Conservation (phyloP, 2,329 filamentous ascomycete species). For the Venturia carpophila region DNA sequence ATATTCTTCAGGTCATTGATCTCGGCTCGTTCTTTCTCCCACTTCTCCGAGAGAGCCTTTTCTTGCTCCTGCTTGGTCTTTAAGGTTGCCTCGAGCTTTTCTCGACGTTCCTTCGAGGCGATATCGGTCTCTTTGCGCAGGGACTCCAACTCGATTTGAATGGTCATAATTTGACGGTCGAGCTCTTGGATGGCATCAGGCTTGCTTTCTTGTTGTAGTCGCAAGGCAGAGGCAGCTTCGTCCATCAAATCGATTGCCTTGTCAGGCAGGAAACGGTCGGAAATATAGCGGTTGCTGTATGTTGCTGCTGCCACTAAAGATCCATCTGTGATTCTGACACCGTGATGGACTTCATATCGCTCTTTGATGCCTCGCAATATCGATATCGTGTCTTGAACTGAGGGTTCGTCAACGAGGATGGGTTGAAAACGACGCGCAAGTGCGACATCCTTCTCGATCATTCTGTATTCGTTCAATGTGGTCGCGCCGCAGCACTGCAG, state of each 20-base stretch:
- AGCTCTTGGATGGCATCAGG: slow-evolving; percentile 88
- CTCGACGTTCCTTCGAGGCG: slow-evolving; percentile 75
- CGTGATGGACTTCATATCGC: slow-evolving; percentile 94
- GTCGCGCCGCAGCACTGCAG: slow-evolving; percentile 94
- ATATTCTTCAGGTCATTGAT: slow-evolving; percentile 80
- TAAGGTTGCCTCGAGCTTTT: slow-evolving; percentile 73
- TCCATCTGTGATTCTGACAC: slow-evolving; percentile 87
- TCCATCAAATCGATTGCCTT: slow-evolving; percentile 97
- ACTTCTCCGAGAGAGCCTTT: slow-evolving; percentile 65
- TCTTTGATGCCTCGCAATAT: slow-evolving; percentile 96
- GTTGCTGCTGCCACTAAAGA: slow-evolving; percentile 87
- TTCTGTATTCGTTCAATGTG: slow-evolving; percentile 82
- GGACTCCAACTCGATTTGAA: slow-evolving; percentile 94
- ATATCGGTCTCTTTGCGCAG: slow-evolving; percentile 89
- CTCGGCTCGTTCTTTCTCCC: slow-evolving; percentile 82
- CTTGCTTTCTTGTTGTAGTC: slow-evolving; percentile 92
- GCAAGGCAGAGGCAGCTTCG: slow-evolving; percentile 82
- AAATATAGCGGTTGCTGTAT: slow-evolving; percentile 92
- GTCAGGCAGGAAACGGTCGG: slow-evolving; percentile 89
- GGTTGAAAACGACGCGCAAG: slow-evolving; percentile 89
- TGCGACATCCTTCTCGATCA: slow-evolving; percentile 93
- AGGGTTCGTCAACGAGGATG: slow-evolving; percentile 85
- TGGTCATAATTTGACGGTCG: slow-evolving; percentile 92
- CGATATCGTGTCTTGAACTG: slow-evolving; percentile 85
- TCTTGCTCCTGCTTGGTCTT: slow-evolving; percentile 71